These are phyloP conservation scores for Neckera pumila DNA, from an alignment of 225 moss, liverwort and hornwort species.

Conservation along the genomic window DNA sequence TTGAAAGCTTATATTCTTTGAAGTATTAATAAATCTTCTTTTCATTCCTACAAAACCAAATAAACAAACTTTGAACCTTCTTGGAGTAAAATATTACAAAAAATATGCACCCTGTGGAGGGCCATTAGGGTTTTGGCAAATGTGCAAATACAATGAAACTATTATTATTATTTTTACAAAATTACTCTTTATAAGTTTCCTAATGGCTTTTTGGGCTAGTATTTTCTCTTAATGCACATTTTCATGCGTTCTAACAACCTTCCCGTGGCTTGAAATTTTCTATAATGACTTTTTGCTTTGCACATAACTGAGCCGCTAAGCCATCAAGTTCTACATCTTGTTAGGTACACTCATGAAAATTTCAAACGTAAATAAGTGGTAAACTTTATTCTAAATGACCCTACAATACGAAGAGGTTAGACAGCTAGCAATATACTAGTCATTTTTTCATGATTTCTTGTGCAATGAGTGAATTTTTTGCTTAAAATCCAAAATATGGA, in stretches of 20 bases:
- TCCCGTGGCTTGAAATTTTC: too few species aligned
- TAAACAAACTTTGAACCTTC: background rate
- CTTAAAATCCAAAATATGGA: background rate
- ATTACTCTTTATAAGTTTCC: too few species aligned
- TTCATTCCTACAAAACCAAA: accelerated
- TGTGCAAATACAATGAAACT: too few species aligned
- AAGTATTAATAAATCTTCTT: background rate
- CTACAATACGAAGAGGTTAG: background rate
- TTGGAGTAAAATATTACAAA: too few species aligned
- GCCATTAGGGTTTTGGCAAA: too few species aligned
- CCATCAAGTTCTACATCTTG: background rate
- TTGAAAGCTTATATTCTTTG: background rate
- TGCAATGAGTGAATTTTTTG: accelerated
- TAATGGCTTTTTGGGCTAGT: too few species aligned
- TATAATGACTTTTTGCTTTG: accelerated
- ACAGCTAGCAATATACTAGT: accelerated
- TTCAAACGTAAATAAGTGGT: accelerated
- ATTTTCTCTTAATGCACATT: too few species aligned
- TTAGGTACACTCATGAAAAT: background rate
- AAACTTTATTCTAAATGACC: background rate
- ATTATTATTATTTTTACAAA: too few species aligned
- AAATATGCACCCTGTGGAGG: too few species aligned
- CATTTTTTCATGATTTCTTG: background rate
- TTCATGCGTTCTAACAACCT: too few species aligned
- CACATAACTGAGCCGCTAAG: accelerated